Evolutionary conservation across 768 basidiomycete genomes (phyloP).

Genomic region (Xerocomellus amylosporus): DNA sequence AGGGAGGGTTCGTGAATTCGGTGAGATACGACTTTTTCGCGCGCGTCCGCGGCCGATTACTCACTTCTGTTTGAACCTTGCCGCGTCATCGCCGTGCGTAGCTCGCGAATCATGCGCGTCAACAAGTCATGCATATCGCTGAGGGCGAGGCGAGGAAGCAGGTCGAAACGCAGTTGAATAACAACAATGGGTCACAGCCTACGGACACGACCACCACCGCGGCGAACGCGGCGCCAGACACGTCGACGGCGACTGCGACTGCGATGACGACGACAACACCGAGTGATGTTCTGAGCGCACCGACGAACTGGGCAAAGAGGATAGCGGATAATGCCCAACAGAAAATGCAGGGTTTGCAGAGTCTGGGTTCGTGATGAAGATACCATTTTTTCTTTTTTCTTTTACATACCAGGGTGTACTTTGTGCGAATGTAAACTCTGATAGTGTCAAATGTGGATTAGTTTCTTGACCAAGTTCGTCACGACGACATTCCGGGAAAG

Average conservation of each 20-base stretch:
- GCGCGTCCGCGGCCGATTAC: too few relatives aligned
- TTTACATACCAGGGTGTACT: too few relatives aligned
- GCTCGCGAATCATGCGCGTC: background rate
- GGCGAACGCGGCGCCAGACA: background rate
- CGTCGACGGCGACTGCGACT: background rate
- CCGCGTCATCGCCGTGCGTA: background rate
- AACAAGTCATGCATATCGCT: constrained; percentile 8
- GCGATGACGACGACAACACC: background rate
- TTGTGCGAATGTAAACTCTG: too few relatives aligned
- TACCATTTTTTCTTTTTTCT: background rate
- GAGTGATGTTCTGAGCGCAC: background rate
- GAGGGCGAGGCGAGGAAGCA: constrained; percentile 11
- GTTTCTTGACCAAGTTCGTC: too few relatives aligned
- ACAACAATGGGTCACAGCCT: background rate
- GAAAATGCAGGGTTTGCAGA: constrained; percentile 10
- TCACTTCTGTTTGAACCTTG: too few relatives aligned
- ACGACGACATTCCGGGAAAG: too few relatives aligned
- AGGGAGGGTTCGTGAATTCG: constrained; percentile 6
- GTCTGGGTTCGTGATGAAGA: background rate
- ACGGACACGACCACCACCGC: background rate
- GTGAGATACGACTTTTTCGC: background rate
- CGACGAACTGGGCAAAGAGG: constrained; percentile 19
- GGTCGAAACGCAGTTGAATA: background rate
- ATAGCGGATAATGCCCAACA: constrained; percentile 14
- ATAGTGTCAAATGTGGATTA: too few relatives aligned